Percentiles rank a stretch among this genome's conserved stretches.
phyloP scores from a whole-genome alignment of 2,329 filamentous ascomycete species.

The Drechmeria coniospora region DNA sequence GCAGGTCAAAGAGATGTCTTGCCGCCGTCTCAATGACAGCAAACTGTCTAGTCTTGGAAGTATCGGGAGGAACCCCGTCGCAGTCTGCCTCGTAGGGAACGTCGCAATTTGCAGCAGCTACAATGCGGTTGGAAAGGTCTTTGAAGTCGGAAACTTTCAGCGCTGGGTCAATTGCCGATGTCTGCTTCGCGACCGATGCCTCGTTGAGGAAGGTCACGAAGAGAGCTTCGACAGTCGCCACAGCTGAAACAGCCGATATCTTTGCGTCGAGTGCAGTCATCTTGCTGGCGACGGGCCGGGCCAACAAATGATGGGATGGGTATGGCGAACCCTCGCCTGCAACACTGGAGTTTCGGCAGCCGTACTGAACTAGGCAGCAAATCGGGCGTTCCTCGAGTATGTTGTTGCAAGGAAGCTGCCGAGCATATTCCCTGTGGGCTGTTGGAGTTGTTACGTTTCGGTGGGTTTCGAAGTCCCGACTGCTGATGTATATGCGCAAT shows the following conservation, averaged over 20 bases:
- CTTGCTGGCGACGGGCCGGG: slow-evolving; percentile 7
- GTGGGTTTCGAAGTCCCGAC: too few relatives aligned
- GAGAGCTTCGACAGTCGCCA: slow-evolving; percentile 35
- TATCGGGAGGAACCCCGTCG: slow-evolving; percentile 23
- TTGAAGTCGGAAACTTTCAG: slow-evolving; percentile 54
- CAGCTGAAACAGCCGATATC: slow-evolving; percentile 34
- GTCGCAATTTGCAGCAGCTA: slow-evolving; percentile 15
- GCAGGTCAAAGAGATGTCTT: slow-evolving; percentile 61
- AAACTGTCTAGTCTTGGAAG: slow-evolving; percentile 34
- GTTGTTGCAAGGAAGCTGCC: too few relatives aligned
- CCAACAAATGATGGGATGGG: not conserved
- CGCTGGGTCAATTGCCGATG: slow-evolving; percentile 53
- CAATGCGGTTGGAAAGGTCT: slow-evolving; percentile 29
- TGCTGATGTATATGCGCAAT: too few relatives aligned
- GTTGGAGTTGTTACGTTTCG: too few relatives aligned
- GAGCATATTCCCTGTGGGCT: too few relatives aligned
- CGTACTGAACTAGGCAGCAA: too few relatives aligned
- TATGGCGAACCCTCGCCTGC: too few relatives aligned
- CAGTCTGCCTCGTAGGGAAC: slow-evolving; percentile 13
- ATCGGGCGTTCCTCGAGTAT: too few relatives aligned
- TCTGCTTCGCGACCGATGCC: slow-evolving; percentile 43
- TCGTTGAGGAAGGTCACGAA: slow-evolving; percentile 42
- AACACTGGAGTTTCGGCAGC: too few relatives aligned
- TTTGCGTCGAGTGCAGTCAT: slow-evolving; percentile 35
- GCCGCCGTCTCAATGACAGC: slow-evolving; percentile 72